Conservation (phyloP, 176 grass and related monocot species). For the Melocanna baccifera region DNA sequence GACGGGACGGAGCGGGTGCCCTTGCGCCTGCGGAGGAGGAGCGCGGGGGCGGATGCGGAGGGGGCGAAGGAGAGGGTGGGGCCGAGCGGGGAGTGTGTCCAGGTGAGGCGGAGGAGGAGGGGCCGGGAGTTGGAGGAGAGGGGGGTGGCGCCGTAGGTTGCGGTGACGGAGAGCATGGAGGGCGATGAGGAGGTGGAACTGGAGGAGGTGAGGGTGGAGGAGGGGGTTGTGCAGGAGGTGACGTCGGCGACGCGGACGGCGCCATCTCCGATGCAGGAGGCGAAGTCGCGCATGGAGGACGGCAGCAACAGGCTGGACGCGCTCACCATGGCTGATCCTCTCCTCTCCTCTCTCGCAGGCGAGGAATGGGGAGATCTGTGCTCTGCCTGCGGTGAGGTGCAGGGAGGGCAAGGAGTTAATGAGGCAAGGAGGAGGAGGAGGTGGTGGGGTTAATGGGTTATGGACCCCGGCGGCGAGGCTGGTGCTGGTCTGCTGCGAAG, state of each 20-base stretch:
- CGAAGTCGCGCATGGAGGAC: slow-evolving; percentile 60
- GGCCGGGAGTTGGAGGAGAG: slow-evolving; percentile 12
- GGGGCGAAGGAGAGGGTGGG: slow-evolving; percentile 45
- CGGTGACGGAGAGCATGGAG: slow-evolving; percentile 44
- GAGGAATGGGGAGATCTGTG: not conserved
- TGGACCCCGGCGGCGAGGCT: not conserved
- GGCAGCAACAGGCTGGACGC: slow-evolving; percentile 60
- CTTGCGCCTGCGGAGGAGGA: slow-evolving; percentile 54
- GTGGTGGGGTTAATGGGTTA: not conserved
- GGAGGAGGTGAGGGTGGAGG: slow-evolving; percentile 35
- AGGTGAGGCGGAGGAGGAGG: slow-evolving; percentile 54
- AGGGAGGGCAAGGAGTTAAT: not conserved
- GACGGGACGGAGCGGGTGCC: slow-evolving; percentile 34
- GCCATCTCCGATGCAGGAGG: slow-evolving; percentile 76
- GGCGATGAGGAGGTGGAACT: not conserved
- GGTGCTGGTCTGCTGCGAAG: not conserved
- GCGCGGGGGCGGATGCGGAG: slow-evolving; percentile 19
- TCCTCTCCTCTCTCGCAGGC: too few relatives aligned
- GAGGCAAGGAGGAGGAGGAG: not conserved
- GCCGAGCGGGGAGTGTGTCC: slow-evolving; percentile 35
- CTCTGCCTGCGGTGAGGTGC: not conserved
- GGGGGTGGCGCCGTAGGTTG: slow-evolving; percentile 28
- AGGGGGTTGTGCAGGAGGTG: slow-evolving; percentile 35
- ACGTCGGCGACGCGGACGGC: slow-evolving; percentile 58
- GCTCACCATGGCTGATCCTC: slow-evolving; percentile 46